Evolutionary conservation across 2,329 filamentous ascomycete genomes (phyloP).

Genomic region (Ophiostoma sp.): DNA sequence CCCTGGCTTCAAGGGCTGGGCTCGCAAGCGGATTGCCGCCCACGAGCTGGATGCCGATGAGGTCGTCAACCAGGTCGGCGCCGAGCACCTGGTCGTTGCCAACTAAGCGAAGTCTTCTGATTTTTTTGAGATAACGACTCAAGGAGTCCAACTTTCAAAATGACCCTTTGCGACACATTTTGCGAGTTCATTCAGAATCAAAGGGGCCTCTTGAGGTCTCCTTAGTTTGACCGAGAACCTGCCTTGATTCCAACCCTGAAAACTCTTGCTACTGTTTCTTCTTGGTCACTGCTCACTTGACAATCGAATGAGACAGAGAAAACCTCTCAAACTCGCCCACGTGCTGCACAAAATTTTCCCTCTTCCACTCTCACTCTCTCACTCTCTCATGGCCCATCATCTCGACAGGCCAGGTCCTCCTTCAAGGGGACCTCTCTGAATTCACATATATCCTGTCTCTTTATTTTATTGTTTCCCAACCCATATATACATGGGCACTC

Average conservation of each 20-base stretch:
- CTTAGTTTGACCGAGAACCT: background rate
- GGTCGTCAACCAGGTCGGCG: conserved; percentile 26
- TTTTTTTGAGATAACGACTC: background rate
- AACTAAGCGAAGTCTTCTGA: background rate
- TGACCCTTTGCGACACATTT: background rate
- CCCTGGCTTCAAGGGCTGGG: conserved; percentile 29
- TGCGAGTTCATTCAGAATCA: background rate
- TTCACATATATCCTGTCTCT: background rate
- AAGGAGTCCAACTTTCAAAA: background rate
- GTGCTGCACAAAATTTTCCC: background rate
- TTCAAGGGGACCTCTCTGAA: background rate
- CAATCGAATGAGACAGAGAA: no score
- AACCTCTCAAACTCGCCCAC: no score
- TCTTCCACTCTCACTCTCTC: background rate
- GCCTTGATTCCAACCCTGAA: no score
- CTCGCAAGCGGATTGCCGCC: conserved; percentile 29
- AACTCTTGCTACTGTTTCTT: no score
- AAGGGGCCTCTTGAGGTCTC: no score
- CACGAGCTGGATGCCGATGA: conserved; percentile 28
- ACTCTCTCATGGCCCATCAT: background rate
- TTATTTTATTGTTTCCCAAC: background rate
- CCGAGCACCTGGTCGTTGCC: conserved; percentile 22
- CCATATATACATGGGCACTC: background rate
- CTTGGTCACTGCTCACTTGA: no score
- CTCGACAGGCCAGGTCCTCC: background rate